Base-by-base conservation (phyloP, 2,329 filamentous ascomycete genomes). In the Aspergillus ibericus region DNA sequence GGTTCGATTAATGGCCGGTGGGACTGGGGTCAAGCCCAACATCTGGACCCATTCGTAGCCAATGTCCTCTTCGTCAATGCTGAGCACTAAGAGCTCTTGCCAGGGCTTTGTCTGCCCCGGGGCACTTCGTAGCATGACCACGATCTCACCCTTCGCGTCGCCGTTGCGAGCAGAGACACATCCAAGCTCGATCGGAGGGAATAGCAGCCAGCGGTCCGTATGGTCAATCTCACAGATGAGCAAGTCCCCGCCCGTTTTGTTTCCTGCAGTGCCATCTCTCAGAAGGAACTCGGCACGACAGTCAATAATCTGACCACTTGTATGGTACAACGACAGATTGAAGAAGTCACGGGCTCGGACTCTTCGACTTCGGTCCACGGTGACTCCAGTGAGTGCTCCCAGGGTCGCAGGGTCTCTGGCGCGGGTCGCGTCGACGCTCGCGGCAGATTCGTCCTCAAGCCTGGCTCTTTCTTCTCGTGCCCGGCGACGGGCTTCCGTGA, bases 281-380 rank as follows among this genome's bases (percentile, higher is more conserved):
- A 93, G 84, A 13, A 98, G 83, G 29, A 99, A 73, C 72, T 99
- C 95, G 15, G 96, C 86, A 66, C 90, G 90, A 71, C 95, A 97
- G 67, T 92, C 91, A 46, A 99, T 83, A 60, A 92, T 83, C 72
- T 98, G 93, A 1, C 93, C 93, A 68, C 86, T 96, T 1, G 93
- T 96, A 74, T 99, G 95, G 52, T 85, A 83, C 13, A 99, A 77
- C 60, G 93, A 88, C 66, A 99, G 82, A 58, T 90, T 89, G 72
- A 99, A 99, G 66, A 89, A 87, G 73, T 99, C 95, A 68, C 96
- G 89, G 47, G 93, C 93, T 63, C 86, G 88, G 42, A 99, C 96
- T 69, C 93, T 91, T 56, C 92, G 87, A 38, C 80, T 83, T n/a
- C 85, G 82, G 69, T 96, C 88, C 56, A 98, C 88, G 44, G 79